Evolutionary conservation across 2,329 filamentous ascomycete species (phyloP).

Genomic region (Penicillium sclerotiorum): DNA sequence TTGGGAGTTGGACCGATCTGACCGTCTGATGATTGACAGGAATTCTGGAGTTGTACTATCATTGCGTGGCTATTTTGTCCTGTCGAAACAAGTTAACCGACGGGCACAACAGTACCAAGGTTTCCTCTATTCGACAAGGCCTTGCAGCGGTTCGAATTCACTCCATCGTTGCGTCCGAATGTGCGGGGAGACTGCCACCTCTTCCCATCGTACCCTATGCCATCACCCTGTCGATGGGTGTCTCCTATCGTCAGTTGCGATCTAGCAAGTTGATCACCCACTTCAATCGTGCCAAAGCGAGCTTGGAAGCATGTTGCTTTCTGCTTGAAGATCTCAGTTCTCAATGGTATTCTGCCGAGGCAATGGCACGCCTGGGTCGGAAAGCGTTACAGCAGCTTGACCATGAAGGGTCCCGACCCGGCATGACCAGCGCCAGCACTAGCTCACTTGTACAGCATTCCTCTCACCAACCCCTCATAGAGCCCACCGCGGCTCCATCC

Average conservation of each 20-base stretch:
- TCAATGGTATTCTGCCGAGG: constrained; percentile 46
- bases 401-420: constrained; percentile 15
- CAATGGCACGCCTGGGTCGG: constrained; percentile 44
- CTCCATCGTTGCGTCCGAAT: constrained; percentile 52
- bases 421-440: background rate
- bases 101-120: constrained; percentile 48
- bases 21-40: constrained; percentile 31
- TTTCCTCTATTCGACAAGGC: constrained; percentile 57
- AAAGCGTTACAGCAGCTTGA: constrained; percentile 40
- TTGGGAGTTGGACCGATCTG: background rate
- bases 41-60: constrained; percentile 59
- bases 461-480: background rate
- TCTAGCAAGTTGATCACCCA: constrained; percentile 51
- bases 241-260: constrained; percentile 60
- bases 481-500: no score
- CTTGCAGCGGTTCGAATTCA: constrained; percentile 60
- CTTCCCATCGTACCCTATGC: constrained; percentile 60
- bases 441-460: background rate
- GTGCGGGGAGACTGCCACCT: constrained; percentile 51
- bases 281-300: constrained; percentile 37
- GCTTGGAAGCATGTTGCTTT: constrained; percentile 39
- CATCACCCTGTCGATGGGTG: constrained; percentile 57
- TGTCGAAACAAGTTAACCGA: constrained; percentile 49
- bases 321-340: constrained; percentile 38
- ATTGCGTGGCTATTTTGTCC: constrained; percentile 59